phyloP scores from a whole-genome alignment of 306 rosid genomes.

The Nissolia schottii region DNA sequence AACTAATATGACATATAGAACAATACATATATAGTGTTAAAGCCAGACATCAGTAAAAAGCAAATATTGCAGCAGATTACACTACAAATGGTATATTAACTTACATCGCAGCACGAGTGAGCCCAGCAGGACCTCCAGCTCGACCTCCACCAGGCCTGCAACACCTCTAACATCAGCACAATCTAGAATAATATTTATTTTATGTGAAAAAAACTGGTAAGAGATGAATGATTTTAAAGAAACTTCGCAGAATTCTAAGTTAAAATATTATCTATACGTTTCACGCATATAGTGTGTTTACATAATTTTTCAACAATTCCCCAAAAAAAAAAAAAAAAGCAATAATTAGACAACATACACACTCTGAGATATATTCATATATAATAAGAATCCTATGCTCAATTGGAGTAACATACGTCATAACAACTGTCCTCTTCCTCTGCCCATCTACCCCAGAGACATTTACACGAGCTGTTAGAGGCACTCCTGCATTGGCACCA shows the following conservation, averaged over 20 bases:
- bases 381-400: neutral
- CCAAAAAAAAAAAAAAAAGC: neutral
- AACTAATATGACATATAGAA: neutral
- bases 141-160: constrained; percentile 56
- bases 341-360: neutral
- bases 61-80: neutral
- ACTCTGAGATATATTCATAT: neutral
- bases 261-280: neutral
- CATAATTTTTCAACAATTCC: neutral
- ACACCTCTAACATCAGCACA: neutral
- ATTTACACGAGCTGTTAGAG: constrained; percentile 78
- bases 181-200: neutral
- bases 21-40: neutral
- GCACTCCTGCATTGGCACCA: constrained; percentile 60
- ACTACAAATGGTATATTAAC: neutral
- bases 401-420: constrained; percentile 54
- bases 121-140: constrained; percentile 27
- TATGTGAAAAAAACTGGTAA: neutral
- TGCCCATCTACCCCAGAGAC: constrained; percentile 78
- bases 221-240: neutral
- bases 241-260: neutral
- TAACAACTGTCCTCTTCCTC: constrained; percentile 74
- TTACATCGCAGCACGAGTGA: constrained; percentile 46
- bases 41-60: neutral
- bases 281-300: neutral